Evolutionary conservation across 1,284 basidiomycete genomes (phyloP).

Genomic region (Ganoderma lingzhi): DNA sequence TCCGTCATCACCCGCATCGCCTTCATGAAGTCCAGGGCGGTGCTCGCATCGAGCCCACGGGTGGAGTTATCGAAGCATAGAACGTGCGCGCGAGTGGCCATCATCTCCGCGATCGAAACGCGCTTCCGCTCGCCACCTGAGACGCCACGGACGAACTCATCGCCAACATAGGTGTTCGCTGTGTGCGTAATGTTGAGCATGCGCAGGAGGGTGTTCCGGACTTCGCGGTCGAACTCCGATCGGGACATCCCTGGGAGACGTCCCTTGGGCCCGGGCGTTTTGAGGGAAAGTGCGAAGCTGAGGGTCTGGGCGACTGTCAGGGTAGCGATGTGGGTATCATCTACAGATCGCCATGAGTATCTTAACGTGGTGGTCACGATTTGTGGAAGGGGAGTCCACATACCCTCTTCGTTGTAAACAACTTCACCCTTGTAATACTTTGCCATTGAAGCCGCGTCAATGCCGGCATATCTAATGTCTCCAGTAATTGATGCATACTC

Average conservation of each 20-base stretch:
- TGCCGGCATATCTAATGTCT: constrained; percentile 80
- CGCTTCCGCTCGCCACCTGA: constrained; percentile 90
- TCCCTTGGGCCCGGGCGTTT: constrained; percentile 76
- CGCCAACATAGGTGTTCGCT: constrained; percentile 81
- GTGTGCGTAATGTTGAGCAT: constrained; percentile 87
- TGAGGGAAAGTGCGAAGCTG: constrained; percentile 71
- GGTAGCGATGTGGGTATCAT: constrained; percentile 81
- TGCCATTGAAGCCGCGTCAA: constrained; percentile 69
- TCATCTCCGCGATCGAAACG: constrained; percentile 88
- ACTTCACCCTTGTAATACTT: constrained; percentile 84
- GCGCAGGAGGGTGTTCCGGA: constrained; percentile 70
- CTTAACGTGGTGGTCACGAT: neutral
- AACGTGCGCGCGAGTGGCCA: constrained; percentile 81
- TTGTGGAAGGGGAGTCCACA: constrained; percentile 19
- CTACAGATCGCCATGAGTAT: constrained; percentile 43
- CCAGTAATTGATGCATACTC: constrained; percentile 70
- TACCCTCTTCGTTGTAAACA: constrained; percentile 83
- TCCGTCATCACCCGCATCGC: constrained; percentile 83
- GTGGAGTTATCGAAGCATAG: constrained; percentile 88
- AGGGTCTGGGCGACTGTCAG: constrained; percentile 80
- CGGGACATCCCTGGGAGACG: constrained; percentile 70
- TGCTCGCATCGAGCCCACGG: constrained; percentile 87
- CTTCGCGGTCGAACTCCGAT: constrained; percentile 64
- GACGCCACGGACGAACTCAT: constrained; percentile 86
- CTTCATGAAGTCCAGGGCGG: constrained; percentile 83